Conservation (phyloP, 805 yeast genomes). For the Limtongozyma cylindracea region DNA sequence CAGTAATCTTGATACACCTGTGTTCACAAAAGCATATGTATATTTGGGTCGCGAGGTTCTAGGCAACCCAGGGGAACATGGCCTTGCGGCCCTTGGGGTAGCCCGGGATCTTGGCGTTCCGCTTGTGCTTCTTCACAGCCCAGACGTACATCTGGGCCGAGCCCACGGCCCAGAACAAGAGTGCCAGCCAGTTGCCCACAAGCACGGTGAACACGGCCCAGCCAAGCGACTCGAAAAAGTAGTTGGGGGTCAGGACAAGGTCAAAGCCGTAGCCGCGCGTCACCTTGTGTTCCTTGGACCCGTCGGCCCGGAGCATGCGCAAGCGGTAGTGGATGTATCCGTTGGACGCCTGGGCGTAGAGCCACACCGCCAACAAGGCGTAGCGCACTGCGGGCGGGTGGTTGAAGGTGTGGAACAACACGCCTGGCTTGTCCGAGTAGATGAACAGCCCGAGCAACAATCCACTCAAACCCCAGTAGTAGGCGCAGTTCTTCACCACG, state of each 20-base stretch:
- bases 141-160: slow-evolving; percentile 70
- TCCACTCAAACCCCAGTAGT: slow-evolving; percentile 89
- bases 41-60: too few relatives aligned
- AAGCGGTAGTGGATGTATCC: slow-evolving; percentile 45
- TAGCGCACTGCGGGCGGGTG: slow-evolving; percentile 7
- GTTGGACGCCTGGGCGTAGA: slow-evolving; percentile 46
- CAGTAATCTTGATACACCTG: too few relatives aligned
- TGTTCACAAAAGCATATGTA: too few relatives aligned
- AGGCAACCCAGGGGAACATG: too few relatives aligned
- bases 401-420: slow-evolving; percentile 19
- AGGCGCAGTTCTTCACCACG: slow-evolving; percentile 70
- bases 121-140: slow-evolving; percentile 71
- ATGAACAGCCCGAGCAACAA: slow-evolving; percentile 20
- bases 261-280: slow-evolving; percentile 75
- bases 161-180: slow-evolving; percentile 46
- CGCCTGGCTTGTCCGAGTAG: slow-evolving; percentile 8
- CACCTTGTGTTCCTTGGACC: slow-evolving; percentile 26
- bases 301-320: slow-evolving; percentile 27
- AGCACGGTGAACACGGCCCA: slow-evolving; percentile 55
- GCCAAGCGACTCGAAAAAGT: slow-evolving; percentile 59
- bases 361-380: slow-evolving; percentile 18
- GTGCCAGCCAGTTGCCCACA: slow-evolving; percentile 55
- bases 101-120: slow-evolving; percentile 34
- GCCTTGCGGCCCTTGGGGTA: too few relatives aligned
- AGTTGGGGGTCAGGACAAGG: slow-evolving; percentile 77